A percentile compares a stretch with the other conserved stretches of the same genome.
phyloP scores from a whole-genome alignment of 106 monocot genomes.

The Acanthochlamys bracteata region DNA sequence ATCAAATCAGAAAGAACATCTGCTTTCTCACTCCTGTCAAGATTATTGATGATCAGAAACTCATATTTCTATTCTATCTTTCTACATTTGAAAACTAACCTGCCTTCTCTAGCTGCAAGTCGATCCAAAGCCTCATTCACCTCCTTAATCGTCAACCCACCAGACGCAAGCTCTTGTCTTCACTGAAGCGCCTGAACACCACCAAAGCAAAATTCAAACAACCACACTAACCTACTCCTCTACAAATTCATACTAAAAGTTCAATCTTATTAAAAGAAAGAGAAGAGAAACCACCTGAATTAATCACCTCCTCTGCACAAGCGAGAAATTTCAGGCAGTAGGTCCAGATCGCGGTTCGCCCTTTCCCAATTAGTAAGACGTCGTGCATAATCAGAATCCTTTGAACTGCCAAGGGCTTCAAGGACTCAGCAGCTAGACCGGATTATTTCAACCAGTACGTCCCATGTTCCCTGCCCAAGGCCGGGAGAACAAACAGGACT shows the following conservation, averaged over 20 bases:
- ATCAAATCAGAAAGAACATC: conserved; percentile 75
- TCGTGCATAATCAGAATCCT: conserved; percentile 81
- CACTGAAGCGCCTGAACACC: conserved; percentile 62
- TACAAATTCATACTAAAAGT: not conserved
- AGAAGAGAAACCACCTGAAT: not conserved
- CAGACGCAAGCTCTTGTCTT: conserved; percentile 72
- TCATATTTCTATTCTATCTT: not conserved
- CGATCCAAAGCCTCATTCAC: conserved; percentile 78
- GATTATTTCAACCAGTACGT: conserved; percentile 92
- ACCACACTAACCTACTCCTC: not conserved
- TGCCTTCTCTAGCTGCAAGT: conserved; percentile 57
- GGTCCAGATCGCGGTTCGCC: conserved; percentile 70
- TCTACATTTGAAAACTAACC: conserved; percentile 18
- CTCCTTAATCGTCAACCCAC: conserved; percentile 75
- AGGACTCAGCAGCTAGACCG: conserved; percentile 62
- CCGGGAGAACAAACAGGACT: conserved; percentile 73
- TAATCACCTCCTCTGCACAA: conserved; percentile 66
- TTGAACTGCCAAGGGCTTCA: conserved; percentile 80
- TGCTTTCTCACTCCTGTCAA: conserved; percentile 63
- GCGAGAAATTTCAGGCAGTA: conserved; percentile 83
- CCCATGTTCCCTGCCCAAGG: conserved; percentile 84
- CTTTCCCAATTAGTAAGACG: conserved; percentile 84
- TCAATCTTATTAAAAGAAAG: not conserved
- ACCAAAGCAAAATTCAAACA: not conserved
- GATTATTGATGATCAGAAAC: not conserved